Base-by-base conservation (phyloP, 78 protist genomes). In the Dictyostelium intermedium region DNA sequence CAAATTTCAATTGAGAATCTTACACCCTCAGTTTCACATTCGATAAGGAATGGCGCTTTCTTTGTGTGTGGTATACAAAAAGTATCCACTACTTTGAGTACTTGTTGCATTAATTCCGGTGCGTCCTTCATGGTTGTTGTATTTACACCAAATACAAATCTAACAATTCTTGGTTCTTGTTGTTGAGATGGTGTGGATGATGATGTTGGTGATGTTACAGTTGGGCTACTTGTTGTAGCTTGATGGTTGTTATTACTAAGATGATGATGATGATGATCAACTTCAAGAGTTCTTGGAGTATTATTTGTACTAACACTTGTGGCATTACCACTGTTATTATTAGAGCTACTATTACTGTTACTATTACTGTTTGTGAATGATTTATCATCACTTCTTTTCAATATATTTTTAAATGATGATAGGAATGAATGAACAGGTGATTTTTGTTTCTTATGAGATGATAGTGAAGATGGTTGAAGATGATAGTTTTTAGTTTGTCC, bases 141-240 rank as follows among this genome's bases (percentile, higher is more conserved):
- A 25, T 92, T 77, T 3, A 85, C 85, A 61, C 96, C 92, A 74
- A 92, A 92, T 56, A 86, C 96, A 72, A 92, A 92, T 76, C 96
- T 92, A 72, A 92, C 92, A n/a, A 81, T 72, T 82, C 96, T 92
- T 50, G 96, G 96, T 63, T 92, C 91, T 41, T 72, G 63, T 25
- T 6, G n/a, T 39, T 84, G 91, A 7, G 63, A 39, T 50, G 1
- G 84, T 74, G 72, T 35, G 9, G 27, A 25, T 63, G 73, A 27
- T 76, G 92, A 74, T 13, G 92, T 14, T 76, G 92, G 39, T 34
- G 56, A 14, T 37, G 82, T 45, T 79, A 79, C 37, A 35, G 14
- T 34, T 81, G 61, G 32, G 66, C 66, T 56, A n/a, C 30, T 81
- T 27, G 47, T 1, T 41, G 69, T 47, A 80, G 50, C 70, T 25